phyloP scores from a whole-genome alignment of 495 filamentous ascomycete genomes.

The Hypoxylon subgilvum region DNA sequence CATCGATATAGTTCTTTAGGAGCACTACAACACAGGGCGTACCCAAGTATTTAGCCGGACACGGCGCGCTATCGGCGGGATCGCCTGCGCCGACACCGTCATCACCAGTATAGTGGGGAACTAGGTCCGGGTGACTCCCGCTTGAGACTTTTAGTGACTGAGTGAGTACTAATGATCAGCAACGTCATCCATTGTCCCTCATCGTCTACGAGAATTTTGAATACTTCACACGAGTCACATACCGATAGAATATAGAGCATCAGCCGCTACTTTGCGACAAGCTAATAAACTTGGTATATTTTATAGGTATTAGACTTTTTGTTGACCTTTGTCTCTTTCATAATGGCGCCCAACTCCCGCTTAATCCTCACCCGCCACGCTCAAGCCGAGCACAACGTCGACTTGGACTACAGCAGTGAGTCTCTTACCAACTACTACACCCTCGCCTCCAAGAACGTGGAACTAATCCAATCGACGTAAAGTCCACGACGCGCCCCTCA shows the following conservation, averaged over 20 bases:
- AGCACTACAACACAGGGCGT: no score
- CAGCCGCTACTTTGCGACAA: no score
- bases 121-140: no score
- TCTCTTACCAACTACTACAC: neutral
- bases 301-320: no score
- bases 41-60: no score
- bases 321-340: no score
- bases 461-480: neutral
- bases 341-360: conserved; percentile 58
- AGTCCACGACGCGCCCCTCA: conserved; percentile 37
- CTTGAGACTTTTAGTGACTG: neutral
- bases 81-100: no score
- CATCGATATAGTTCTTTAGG: no score
- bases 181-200: neutral
- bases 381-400: conserved; percentile 61
- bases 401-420: conserved; percentile 40
- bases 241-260: neutral
- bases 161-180: no score
- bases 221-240: neutral
- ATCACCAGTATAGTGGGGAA: no score
- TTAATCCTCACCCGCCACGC: conserved; percentile 64
- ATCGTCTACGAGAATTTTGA: neutral
- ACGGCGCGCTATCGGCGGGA: no score
- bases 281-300: no score
- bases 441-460: neutral